Evolutionary conservation across 352 stramenopile genomes (phyloP).

Genomic region (Chrysophaeum taylorii): DNA sequence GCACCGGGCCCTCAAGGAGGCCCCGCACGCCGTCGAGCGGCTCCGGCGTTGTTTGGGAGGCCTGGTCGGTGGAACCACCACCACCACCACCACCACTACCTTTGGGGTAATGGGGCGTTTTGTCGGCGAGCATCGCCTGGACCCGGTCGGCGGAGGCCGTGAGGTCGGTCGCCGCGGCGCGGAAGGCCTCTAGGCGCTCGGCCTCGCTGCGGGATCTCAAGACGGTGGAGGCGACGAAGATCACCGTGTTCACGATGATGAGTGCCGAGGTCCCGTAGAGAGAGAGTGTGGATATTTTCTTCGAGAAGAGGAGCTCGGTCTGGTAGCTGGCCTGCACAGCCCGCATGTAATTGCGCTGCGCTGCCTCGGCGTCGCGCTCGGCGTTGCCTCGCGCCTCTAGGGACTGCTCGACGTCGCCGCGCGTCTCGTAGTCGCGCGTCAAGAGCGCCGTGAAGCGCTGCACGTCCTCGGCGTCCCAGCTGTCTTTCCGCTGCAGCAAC

Average conservation of each 20-base stretch:
- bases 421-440: not conserved
- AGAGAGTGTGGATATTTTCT: not conserved
- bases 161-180: too few species aligned
- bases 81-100: too few species aligned
- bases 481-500: not conserved
- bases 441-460: not conserved
- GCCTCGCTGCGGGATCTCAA: not conserved
- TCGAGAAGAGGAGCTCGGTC: not conserved
- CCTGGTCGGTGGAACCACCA: too few species aligned
- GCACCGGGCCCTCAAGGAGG: too few species aligned
- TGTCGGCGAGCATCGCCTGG: too few species aligned
- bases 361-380: not conserved
- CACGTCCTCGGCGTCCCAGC: slow-evolving; percentile 1
- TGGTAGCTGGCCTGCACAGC: slow-evolving; percentile 7
- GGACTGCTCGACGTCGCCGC: not conserved
- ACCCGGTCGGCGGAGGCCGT: too few species aligned
- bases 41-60: too few species aligned
- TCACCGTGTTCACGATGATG: not conserved
- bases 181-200: not conserved
- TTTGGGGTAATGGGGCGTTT: too few species aligned
- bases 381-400: not conserved
- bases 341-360: not conserved
- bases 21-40: too few species aligned
- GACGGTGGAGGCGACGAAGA: not conserved
- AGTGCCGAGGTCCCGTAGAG: slow-evolving; percentile 1